phyloP scores from a whole-genome alignment of 129 eudicot genomes.

The Saposhnikovia divaricata region DNA sequence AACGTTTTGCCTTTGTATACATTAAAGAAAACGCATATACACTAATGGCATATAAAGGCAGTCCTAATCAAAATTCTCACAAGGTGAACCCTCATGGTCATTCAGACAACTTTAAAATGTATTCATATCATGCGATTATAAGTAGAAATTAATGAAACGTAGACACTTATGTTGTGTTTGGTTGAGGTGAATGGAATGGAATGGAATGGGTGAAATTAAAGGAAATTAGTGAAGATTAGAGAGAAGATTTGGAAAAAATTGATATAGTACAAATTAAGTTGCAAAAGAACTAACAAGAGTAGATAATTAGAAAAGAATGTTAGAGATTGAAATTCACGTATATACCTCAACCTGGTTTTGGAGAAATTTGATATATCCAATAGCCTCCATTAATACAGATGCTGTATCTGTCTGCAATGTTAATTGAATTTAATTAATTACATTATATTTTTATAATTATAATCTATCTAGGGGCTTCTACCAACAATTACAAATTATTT shows the following conservation, averaged over 20 bases:
- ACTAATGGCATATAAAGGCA: not conserved
- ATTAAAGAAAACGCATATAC: not conserved
- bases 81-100: too few species aligned
- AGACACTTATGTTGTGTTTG: too few species aligned
- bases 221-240: too few species aligned
- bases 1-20: too few species aligned
- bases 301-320: slow-evolving; percentile 24
- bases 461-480: not conserved
- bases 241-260: too few species aligned
- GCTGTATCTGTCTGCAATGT: slow-evolving; percentile 92
- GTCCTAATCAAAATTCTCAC: not conserved
- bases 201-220: too few species aligned
- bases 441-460: not conserved
- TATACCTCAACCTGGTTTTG: slow-evolving; percentile 86
- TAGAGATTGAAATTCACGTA: not conserved
- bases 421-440: too few species aligned
- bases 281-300: not conserved
- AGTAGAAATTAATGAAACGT: too few species aligned
- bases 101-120: too few species aligned
- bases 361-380: slow-evolving; percentile 90
- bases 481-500: not conserved
- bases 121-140: too few species aligned
- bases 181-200: too few species aligned
- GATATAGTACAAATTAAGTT: too few species aligned
- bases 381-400: slow-evolving; percentile 93